phyloP scores from a whole-genome alignment of 257 asterid genomes.

The Nicotiana benthamiana region DNA sequence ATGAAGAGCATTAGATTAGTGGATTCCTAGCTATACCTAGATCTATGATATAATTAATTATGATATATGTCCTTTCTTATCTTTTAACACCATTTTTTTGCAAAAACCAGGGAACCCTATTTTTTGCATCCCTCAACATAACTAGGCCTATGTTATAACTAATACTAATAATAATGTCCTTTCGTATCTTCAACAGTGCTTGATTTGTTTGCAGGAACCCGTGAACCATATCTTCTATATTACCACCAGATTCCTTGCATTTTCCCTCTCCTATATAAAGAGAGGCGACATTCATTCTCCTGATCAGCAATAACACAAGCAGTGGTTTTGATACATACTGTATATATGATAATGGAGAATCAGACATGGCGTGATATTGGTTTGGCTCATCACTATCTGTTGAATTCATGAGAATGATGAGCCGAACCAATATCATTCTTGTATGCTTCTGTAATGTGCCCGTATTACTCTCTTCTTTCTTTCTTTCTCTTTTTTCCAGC shows the following conservation, averaged over 20 bases:
- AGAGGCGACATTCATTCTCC: background rate
- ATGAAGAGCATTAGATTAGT: background rate
- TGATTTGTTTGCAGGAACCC: background rate
- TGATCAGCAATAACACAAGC: background rate
- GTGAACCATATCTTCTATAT: background rate
- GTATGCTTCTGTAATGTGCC: conserved; percentile 34
- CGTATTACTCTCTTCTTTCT: background rate
- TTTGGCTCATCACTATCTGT: conserved; percentile 21
- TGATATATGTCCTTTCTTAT: too few species aligned
- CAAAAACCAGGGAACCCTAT: too few species aligned
- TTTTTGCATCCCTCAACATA: too few species aligned
- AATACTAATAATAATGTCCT: background rate
- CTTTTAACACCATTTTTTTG: too few species aligned
- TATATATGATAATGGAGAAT: conserved; percentile 12
- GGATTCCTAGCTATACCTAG: background rate
- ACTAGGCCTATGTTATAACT: too few species aligned
- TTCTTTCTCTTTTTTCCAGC: background rate
- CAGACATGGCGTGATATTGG: conserved; percentile 32
- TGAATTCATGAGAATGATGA: conserved; percentile 27
- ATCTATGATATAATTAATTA: background rate
- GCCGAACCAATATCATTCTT: conserved; percentile 84
- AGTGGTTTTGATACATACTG: background rate
- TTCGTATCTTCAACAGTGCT: background rate
- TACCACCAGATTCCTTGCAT: background rate
- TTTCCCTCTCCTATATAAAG: background rate